Base-by-base conservation (phyloP, 2,329 filamentous ascomycete species). In the Nemania sp. region DNA sequence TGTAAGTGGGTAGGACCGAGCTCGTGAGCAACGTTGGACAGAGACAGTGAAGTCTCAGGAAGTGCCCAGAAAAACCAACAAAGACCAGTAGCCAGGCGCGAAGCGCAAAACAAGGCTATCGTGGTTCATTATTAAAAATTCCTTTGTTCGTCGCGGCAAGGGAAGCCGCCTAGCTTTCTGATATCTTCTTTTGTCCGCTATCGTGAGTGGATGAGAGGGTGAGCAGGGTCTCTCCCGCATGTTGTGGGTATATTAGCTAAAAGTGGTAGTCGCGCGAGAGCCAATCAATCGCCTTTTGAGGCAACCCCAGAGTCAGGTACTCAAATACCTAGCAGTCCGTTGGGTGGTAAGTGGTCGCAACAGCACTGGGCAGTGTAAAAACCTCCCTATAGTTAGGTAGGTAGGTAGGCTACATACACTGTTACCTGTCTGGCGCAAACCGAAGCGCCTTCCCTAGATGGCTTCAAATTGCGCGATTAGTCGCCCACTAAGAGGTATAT, bases 101-200 rank as follows among this genome's bases (percentile, higher is more conserved):
- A 30, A 36, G 19, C 15, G 33, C n/a, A 33, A 33, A 37, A 31
- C 33, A 50, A 43, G 49, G 36, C 23, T 36, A 15, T 14, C 11
- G 33, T 17, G 1, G 42, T 34, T 26, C 15, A 30, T 50, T 17
- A 50, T 39, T 53, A 52, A 48, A 42, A 59, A 44, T 41, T 24
- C 37, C 46, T 52, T 58, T 22, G 37, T 33, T 31, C 11, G 15
- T 23, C 17, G 17, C 64, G 61, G 59, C 64, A 62, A 39, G 47
- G 59, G 53, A 59, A 42, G 34, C 54, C 46, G 45, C 28, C 36
- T 52, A 30, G 37, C 52, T 49, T 53, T 61, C 45, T 54, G 54
- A 56, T n/a, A n/a, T n/a, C n/a, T 31, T 40, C 62, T 64, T 66
- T 67, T 69, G 64, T 64, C 51, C 19, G 37, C 50, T 50, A 33